Evolutionary conservation across 345 rosid genomes (phyloP).

Genomic region (Euphorbia tirucalli): DNA sequence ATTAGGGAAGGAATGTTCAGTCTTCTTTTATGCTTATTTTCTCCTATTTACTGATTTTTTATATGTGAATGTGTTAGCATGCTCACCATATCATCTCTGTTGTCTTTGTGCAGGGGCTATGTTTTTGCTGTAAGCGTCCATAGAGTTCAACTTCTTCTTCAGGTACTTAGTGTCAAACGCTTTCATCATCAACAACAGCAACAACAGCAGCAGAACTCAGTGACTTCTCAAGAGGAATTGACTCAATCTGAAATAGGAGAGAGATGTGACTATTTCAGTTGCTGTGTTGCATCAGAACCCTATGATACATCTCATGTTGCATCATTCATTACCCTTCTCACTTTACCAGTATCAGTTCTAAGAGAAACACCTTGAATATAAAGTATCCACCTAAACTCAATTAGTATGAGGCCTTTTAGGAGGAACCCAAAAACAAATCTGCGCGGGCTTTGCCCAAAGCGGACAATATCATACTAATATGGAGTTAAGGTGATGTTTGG

Average conservation of each 20-base stretch:
- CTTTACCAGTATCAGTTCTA: slow-evolving; percentile 83
- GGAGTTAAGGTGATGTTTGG: too few species aligned
- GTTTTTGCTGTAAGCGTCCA: slow-evolving; percentile 97
- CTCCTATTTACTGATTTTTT: background rate
- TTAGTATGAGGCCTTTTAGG: too few species aligned
- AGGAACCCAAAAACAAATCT: slow-evolving; percentile 65
- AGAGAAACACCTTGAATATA: too few species aligned
- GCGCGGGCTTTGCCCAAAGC: slow-evolving; percentile 77
- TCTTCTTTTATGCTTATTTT: background rate
- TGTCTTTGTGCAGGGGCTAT: slow-evolving; percentile 68
- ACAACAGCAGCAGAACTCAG: slow-evolving; percentile 61
- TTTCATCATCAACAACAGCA: slow-evolving; percentile 91
- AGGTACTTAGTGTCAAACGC: slow-evolving; percentile 92
- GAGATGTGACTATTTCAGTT: slow-evolving; percentile 97
- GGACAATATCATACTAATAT: too few species aligned
- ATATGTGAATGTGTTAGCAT: background rate
- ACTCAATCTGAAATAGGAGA: slow-evolving; percentile 85
- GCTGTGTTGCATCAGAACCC: slow-evolving; percentile 97
- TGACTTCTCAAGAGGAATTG: slow-evolving; percentile 76
- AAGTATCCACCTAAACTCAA: too few species aligned
- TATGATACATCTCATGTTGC: slow-evolving; percentile 98
- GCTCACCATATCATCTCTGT: background rate
- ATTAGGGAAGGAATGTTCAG: too few species aligned
- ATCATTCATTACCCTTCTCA: slow-evolving; percentile 97
- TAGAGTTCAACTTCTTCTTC: slow-evolving; percentile 98